Conservation (phyloP, 164 flowering plant species). For the Umbellularia californica region DNA sequence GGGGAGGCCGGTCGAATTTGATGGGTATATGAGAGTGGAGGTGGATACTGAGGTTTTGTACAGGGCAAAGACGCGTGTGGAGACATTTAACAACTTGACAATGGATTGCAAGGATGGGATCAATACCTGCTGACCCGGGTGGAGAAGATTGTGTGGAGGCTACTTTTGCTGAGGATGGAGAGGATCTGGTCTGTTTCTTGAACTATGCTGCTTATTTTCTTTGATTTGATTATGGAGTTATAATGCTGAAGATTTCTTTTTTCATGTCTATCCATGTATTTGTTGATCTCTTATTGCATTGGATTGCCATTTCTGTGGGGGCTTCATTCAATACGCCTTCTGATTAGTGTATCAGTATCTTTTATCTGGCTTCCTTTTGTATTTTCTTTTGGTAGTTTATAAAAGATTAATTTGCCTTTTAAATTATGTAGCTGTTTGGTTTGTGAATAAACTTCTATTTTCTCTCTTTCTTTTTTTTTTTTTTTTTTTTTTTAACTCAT, state of each 20-base stretch:
- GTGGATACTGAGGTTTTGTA: conserved; percentile 92
- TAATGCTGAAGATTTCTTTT: background rate
- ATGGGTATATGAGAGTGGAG: conserved; percentile 93
- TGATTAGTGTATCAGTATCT: too few species aligned
- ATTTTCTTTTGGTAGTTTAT: too few species aligned
- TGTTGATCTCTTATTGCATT: background rate
- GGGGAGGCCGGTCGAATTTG: conserved; percentile 78
- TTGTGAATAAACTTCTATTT: too few species aligned
- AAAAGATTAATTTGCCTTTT: too few species aligned
- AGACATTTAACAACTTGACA: conserved; percentile 86
- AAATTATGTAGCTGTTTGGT: too few species aligned
- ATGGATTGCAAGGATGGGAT: conserved; percentile 95
- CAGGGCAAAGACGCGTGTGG: conserved; percentile 77
- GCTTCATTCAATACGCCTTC: too few species aligned
- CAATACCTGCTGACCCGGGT: conserved; percentile 65
- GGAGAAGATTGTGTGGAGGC: background rate
- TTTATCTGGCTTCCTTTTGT: too few species aligned
- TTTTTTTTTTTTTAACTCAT: too few species aligned
- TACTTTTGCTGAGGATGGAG: background rate
- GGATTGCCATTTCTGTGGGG: background rate
- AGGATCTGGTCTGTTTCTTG: background rate
- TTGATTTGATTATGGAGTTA: background rate
- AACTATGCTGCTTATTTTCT: background rate
- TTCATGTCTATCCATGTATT: background rate
- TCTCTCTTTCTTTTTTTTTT: too few species aligned